Percentiles rank a stretch among this genome's conserved stretches.
These are phyloP conservation scores for Mycena latifolia DNA, from an alignment of 768 basidiomycete species.

Conservation along the genomic window DNA sequence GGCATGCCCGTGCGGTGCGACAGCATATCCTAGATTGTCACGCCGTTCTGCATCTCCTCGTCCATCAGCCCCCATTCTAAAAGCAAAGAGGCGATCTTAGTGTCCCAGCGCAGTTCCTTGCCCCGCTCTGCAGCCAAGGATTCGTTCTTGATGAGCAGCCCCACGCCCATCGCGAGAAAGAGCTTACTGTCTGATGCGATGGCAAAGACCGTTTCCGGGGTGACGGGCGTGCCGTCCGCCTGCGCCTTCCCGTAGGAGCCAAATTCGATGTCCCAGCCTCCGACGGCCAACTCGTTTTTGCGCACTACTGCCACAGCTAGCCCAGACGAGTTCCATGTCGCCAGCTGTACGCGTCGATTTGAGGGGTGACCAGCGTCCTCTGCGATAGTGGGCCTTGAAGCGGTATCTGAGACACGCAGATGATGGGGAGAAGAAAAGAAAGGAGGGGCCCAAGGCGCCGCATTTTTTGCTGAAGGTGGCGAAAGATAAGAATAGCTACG, in stretches of 20 bases:
- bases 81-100: slow-evolving; percentile 51
- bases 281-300: slow-evolving; percentile 42
- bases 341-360: slow-evolving; percentile 40
- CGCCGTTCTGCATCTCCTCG: slow-evolving; percentile 46
- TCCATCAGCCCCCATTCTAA: slow-evolving; percentile 57
- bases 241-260: slow-evolving; percentile 53
- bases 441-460: background rate
- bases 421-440: background rate
- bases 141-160: slow-evolving; percentile 53
- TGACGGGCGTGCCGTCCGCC: slow-evolving; percentile 49
- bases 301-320: slow-evolving; percentile 55
- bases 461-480: background rate
- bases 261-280: slow-evolving; percentile 51
- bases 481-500: no score
- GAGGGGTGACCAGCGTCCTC: slow-evolving; percentile 18
- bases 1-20: slow-evolving; percentile 60
- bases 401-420: background rate
- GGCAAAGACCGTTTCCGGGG: slow-evolving; percentile 57
- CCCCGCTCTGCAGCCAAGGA: slow-evolving; percentile 47
- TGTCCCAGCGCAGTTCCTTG: slow-evolving; percentile 51
- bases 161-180: slow-evolving; percentile 52
- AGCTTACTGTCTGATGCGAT: slow-evolving; percentile 61
- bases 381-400: background rate
- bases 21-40: slow-evolving; percentile 56
- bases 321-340: slow-evolving; percentile 53